Evolutionary conservation across 176 grass and related monocot genomes (phyloP), one percentile per base, ranked within the genome.

Genomic region (Eleusine indica): DNA sequence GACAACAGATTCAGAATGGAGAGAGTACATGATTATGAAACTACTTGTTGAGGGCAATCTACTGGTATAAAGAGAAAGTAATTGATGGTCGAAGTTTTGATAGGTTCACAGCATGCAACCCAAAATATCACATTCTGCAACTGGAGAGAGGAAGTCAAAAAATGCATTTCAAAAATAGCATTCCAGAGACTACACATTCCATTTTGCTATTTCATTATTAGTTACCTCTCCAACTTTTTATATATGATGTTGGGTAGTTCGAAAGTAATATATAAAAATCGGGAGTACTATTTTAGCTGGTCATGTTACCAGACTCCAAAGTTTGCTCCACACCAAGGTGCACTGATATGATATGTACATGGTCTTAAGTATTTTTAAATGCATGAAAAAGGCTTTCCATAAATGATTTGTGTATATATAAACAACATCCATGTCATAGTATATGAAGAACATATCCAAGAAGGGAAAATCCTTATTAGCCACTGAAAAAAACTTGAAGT

Each of bases 381-480:
- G 41, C 7, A 43, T 43, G 41, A 43, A 43, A 43, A 43, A 7
- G 41, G 41, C 4, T 43, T 43, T 43, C 41, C 2, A 43, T 43
- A 62, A 21, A 68, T 80, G 5, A 6, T 49, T 10, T 35, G 32
- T n/a, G 38, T 88, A 37, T 75, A 76, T 38, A 80, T 67, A 54
- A 73, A 69, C 14, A 73, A 72, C 13, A 48, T 68, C 38, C 21
- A 80, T 35, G 43, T 51, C 14, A 84, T 49, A 44, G 32, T 29
- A 39, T 29, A 82, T 11, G 49, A 76, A 80, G 53, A 47, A 86
- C 58, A 70, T 48, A 16, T 44, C 18, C 19, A 53, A 43, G 7
- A 43, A 43, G 4, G 42, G 32, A 2, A 35, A 35, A 35, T 35
- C 2, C 32, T 35, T 35, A 35, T 35, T 35, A 35, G 32, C 32